These are phyloP conservation scores for Crocinoboletus sp. DNA, from an alignment of 1,284 basidiomycete species.

Conservation along the genomic window DNA sequence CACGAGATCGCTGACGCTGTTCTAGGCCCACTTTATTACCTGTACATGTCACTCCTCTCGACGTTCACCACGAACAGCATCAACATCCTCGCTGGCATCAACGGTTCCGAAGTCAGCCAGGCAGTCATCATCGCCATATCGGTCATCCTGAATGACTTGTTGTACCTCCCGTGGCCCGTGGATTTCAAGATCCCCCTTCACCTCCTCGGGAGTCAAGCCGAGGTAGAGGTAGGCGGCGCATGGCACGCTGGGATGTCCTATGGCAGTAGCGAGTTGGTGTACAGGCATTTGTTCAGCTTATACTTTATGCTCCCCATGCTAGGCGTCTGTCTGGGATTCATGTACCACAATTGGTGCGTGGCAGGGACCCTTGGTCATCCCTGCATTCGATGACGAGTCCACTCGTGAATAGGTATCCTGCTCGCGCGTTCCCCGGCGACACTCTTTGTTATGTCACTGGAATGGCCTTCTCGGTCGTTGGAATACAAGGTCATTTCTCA, in stretches of 20 bases:
- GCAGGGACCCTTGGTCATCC: background rate
- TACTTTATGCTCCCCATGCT: constrained; percentile 97
- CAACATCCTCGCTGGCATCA: constrained; percentile 98
- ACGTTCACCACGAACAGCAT: constrained; percentile 98
- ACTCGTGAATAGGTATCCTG: constrained; percentile 75
- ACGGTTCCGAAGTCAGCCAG: constrained; percentile 94
- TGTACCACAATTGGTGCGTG: constrained; percentile 91
- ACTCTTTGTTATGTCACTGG: constrained; percentile 98
- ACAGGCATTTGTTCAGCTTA: constrained; percentile 90
- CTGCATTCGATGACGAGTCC: background rate
- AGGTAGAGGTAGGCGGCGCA: constrained; percentile 68
- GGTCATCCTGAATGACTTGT: constrained; percentile 86
- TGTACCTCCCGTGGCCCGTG: constrained; percentile 85
- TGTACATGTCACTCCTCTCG: constrained; percentile 95
- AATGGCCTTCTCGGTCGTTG: constrained; percentile 96
- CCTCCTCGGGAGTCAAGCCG: constrained; percentile 58
- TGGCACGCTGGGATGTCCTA: constrained; percentile 82
- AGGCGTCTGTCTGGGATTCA: constrained; percentile 84
- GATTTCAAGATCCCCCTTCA: constrained; percentile 67
- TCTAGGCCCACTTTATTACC: constrained; percentile 88
- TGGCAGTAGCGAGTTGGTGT: constrained; percentile 84
- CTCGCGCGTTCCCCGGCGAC: constrained; percentile 93
- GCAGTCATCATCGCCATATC: constrained; percentile 90
- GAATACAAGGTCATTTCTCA: constrained; percentile 95
- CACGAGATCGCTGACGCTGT: constrained; percentile 4